Conservation (phyloP, 1,139 yeast species). For the Nakaseomyces sp. region DNA sequence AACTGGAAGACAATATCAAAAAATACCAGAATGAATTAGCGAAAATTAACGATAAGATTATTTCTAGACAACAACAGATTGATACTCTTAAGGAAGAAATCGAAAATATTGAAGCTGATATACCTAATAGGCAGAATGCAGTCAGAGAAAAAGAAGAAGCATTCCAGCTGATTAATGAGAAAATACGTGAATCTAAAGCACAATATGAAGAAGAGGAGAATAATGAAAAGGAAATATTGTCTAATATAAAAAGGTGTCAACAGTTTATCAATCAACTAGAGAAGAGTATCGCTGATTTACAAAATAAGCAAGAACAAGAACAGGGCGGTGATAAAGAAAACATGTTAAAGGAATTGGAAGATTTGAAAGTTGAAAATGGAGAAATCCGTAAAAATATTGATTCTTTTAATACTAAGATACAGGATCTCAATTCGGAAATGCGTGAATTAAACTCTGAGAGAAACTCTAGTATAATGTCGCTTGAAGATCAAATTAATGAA, state of each 20-base stretch:
- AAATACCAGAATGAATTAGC: constrained; percentile 22
- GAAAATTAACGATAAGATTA: constrained; percentile 19
- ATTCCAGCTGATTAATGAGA: constrained; percentile 21
- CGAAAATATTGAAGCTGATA: constrained; percentile 21
- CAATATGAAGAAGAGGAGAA: constrained; percentile 19
- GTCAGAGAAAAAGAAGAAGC: constrained; percentile 21
- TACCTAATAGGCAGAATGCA: constrained; percentile 14
- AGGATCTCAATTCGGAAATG: constrained; percentile 17
- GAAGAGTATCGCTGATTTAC: constrained; percentile 36
- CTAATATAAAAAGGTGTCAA: constrained; percentile 30
- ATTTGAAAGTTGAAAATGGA: constrained; percentile 11
- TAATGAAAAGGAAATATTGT: constrained; percentile 26
- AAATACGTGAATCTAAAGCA: constrained; percentile 17
- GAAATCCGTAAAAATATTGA: constrained; percentile 10
- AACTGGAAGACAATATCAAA: constrained; percentile 23
- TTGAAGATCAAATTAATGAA: constrained; percentile 13
- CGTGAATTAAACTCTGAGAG: constrained; percentile 11
- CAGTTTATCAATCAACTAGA: constrained; percentile 33
- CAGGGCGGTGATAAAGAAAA: constrained; percentile 27
- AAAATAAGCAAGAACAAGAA: constrained; percentile 25
- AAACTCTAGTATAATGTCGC: constrained; percentile 10
- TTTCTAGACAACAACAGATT: constrained; percentile 12
- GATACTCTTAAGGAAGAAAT: neutral
- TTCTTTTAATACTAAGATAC: constrained; percentile 16
- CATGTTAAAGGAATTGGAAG: constrained; percentile 14